A percentile compares a stretch with the other conserved stretches of the same genome.
Conservation (phyloP, 2,329 filamentous ascomycete species). For the Emergomyces pasteurianus region DNA sequence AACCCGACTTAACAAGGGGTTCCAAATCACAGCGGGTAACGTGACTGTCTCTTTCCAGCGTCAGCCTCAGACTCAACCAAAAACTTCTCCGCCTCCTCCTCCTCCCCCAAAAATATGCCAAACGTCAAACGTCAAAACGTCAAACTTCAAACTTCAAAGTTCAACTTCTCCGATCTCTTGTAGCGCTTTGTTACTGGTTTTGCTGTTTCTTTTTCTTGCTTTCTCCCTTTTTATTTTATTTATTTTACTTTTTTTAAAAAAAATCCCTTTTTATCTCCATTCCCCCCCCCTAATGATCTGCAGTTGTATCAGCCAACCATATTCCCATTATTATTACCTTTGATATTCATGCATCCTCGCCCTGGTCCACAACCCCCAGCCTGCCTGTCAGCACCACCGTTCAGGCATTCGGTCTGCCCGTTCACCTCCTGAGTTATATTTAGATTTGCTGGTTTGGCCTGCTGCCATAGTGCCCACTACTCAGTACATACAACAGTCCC, state of each 20-base stretch:
- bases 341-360: background rate
- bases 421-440: constrained; percentile 1
- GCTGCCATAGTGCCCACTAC: background rate
- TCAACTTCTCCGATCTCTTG: background rate
- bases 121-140: too few relatives aligned
- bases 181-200: background rate
- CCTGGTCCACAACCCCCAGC: background rate
- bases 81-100: too few relatives aligned
- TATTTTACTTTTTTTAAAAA: too few relatives aligned
- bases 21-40: too few relatives aligned
- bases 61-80: too few relatives aligned
- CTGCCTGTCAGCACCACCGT: background rate
- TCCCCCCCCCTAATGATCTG: background rate
- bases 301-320: background rate
- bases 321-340: background rate
- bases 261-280: too few relatives aligned
- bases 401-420: background rate
- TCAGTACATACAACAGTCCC: too few relatives aligned
- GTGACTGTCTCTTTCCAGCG: too few relatives aligned
- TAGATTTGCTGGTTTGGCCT: constrained; percentile 1
- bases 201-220: background rate
- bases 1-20: too few relatives aligned
- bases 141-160: too few relatives aligned
- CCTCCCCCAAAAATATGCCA: too few relatives aligned
- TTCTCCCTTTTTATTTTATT: background rate